Evolutionary conservation across 202 grass and related monocot species (phyloP).

Genomic region (Panicum virgatum): DNA sequence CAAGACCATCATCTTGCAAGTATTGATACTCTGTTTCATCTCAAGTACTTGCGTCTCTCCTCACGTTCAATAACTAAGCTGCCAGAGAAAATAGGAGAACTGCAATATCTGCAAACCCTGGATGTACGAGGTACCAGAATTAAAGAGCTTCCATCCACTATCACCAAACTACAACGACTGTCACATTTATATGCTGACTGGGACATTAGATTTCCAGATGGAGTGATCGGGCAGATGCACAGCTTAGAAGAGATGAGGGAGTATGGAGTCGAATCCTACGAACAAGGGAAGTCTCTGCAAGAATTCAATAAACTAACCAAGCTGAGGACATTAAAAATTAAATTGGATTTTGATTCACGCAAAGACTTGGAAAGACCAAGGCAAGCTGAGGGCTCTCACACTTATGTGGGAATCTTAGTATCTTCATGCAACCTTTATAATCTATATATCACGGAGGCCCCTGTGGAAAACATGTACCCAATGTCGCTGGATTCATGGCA

Average conservation of each 20-base stretch:
- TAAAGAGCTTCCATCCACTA: background rate
- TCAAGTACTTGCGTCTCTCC: background rate
- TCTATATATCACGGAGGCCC: background rate
- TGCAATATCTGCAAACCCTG: slow-evolving; percentile 14
- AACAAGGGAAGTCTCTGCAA: background rate
- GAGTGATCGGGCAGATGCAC: background rate
- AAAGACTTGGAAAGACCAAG: background rate
- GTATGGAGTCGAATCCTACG: background rate
- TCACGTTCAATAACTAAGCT: background rate
- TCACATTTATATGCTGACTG: background rate
- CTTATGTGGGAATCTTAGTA: background rate
- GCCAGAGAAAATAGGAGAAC: slow-evolving; percentile 1
- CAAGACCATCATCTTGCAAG: background rate
- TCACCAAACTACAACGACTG: background rate
- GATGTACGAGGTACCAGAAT: background rate
- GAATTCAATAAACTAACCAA: background rate
- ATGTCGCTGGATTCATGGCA: background rate
- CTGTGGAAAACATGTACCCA: background rate
- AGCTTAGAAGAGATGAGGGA: background rate
- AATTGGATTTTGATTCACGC: background rate
- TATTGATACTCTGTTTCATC: background rate
- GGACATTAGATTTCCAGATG: background rate
- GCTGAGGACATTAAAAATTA: background rate
- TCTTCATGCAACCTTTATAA: background rate
- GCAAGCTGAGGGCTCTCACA: background rate